Evolutionary conservation across 129 eudicot species (phyloP).

Genomic region (Flaveria robusta): DNA sequence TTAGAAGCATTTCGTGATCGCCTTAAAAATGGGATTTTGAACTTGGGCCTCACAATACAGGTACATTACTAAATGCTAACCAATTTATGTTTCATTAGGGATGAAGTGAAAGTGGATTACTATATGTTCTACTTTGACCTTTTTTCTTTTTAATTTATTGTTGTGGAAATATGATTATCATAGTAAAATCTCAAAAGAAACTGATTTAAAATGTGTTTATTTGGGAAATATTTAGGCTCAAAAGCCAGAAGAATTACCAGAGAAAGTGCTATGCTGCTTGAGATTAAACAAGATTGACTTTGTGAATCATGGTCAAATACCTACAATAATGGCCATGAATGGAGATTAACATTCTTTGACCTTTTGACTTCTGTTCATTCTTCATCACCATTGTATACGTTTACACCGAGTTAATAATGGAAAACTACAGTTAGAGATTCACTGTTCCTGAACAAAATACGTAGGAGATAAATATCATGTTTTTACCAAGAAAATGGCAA

Average conservation of each 20-base stretch:
- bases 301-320: slow-evolving; percentile 79
- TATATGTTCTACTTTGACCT: neutral
- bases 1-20: slow-evolving; percentile 78
- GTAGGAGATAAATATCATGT: slow-evolving; percentile 13
- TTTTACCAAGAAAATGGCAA: slow-evolving; percentile 25
- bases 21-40: slow-evolving; percentile 60
- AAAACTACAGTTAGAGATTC: neutral
- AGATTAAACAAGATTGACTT: slow-evolving; percentile 82
- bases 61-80: slow-evolving; percentile 24
- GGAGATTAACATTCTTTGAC: slow-evolving; percentile 43
- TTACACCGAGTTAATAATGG: slow-evolving; percentile 1
- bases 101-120: too few species aligned
- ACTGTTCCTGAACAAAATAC: slow-evolving; percentile 21
- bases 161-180: slow-evolving; percentile 1
- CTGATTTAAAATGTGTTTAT: slow-evolving; percentile 18
- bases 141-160: neutral
- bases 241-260: slow-evolving; percentile 83
- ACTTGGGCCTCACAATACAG: slow-evolving; percentile 83
- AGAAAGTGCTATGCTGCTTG: slow-evolving; percentile 72
- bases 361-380: slow-evolving; percentile 20
- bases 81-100: neutral
- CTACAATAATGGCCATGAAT: slow-evolving; percentile 54
- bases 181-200: slow-evolving; percentile 6
- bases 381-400: slow-evolving; percentile 20
- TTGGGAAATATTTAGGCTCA: slow-evolving; percentile 57